Evolutionary conservation across 345 rosid genomes (phyloP), one percentile per base, ranked within the genome.

Genomic region (Laguncularia racemosa): DNA sequence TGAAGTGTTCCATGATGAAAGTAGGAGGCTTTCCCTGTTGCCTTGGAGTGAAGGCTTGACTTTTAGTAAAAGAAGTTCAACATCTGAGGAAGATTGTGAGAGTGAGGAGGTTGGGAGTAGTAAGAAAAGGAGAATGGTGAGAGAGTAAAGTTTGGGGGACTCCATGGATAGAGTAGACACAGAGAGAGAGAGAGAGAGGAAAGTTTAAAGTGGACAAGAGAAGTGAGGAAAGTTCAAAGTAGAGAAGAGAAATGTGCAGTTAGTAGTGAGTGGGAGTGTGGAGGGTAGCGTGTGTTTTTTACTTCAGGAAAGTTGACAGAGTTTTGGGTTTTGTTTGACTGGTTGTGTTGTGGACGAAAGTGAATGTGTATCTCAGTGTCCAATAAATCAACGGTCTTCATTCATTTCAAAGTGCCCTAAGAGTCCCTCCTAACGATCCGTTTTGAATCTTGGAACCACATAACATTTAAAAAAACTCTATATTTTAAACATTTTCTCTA

Each of bases 1-100:
- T 1, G 97, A 76, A 2, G 87, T 46, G 82, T 93, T 93, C 99
- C 99, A 93, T 19, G 95, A 86, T 48, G 96, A 77, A 20, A 93
- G 81, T n/a, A 93, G 79, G 23, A 93, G 67, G 76, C 80, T 93
- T 45, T 89, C 99, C 50, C 61, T 57, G 67, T 68, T 72, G n/a
- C 99, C 99, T 68, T 82, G 97, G 0, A 93, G 74, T 21, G 86
- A 83, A 68, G 85, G 60, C 71, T 82, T 89, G 73, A 93, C 81
- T 64, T 79, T 89, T 62, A 66, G 82, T 18, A 83, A 50, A 2
- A 93, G 79, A 72, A 93, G 96, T 71, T 72, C 88, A 52, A 82
- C 91, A 66, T 93, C 96, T 12, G 80, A 52, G 19, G 95, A 43
- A 40, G 38, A 19, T 44, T 16, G 61, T 19, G 21, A 17, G 18